These are phyloP conservation scores for Corylus avellana DNA, from an alignment of 306 rosid species.

Conservation along the genomic window DNA sequence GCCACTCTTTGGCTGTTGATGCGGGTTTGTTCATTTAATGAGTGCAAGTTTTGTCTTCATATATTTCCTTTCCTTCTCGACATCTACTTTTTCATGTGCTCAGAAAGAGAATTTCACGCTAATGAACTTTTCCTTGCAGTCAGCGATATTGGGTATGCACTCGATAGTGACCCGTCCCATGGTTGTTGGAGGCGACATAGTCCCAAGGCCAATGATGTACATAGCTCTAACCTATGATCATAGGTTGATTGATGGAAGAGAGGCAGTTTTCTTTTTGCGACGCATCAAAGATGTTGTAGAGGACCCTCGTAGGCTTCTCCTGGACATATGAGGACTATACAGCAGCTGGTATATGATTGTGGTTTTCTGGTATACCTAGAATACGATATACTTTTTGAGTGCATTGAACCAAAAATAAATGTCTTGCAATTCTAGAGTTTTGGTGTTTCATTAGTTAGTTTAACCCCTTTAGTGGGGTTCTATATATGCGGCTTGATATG, in stretches of 20 bases:
- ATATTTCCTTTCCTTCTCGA: neutral
- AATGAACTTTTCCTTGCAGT: slow-evolving; percentile 44
- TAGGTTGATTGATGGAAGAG: slow-evolving; percentile 85
- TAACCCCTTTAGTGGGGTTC: slow-evolving; percentile 27
- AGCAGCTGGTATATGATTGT: slow-evolving; percentile 12
- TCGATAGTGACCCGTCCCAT: slow-evolving; percentile 71
- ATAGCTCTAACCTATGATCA: slow-evolving; percentile 83
- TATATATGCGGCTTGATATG: slow-evolving; percentile 36
- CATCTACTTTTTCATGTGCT: neutral
- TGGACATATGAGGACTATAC: slow-evolving; percentile 48
- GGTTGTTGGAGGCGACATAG: slow-evolving; percentile 68
- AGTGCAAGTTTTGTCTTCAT: neutral
- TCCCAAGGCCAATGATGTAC: slow-evolving; percentile 82
- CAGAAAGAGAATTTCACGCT: neutral
- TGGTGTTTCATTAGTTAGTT: slow-evolving; percentile 16
- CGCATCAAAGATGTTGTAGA: slow-evolving; percentile 77
- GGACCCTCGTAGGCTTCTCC: slow-evolving; percentile 82
- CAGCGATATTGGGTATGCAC: slow-evolving; percentile 88
- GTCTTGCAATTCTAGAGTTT: slow-evolving; percentile 33
- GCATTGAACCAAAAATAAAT: slow-evolving; percentile 23
- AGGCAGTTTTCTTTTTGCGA: slow-evolving; percentile 83
- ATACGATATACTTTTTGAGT: neutral
- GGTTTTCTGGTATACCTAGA: slow-evolving; percentile 9
- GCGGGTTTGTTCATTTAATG: neutral
- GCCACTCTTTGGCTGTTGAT: neutral